Evolutionary conservation across 306 rosid species (phyloP), one percentile per base, ranked within the genome.

Genomic region (Sesbania bispinosa): DNA sequence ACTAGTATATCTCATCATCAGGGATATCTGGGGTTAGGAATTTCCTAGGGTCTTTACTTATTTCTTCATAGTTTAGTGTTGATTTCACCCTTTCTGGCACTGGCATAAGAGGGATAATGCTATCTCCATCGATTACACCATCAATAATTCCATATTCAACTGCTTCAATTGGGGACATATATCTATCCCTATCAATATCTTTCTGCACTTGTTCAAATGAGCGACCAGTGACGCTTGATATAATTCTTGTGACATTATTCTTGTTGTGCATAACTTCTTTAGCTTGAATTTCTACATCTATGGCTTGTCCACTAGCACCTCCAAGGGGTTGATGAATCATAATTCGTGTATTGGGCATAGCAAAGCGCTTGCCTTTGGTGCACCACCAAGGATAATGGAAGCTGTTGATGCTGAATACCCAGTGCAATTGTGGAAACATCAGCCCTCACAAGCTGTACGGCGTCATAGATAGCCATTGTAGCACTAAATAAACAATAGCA

Each of bases 351-450:
- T 91, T 94, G 13, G 99, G 99, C 99, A 94, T 91, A 6, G 97
- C 97, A 52, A 94, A 77, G 23, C 99, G 97, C 89, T 94, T 94
- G 35, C 99, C 99, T 65, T 94, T 94, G 62, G 99, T 86, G 96
- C 99, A 43, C 96, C 91, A 2, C 92, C 99, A 4, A 94, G 96
- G 84, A 94, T 86, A 51, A 94, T 79, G 63, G 99, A 82, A 52
- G 99, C 95, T 7, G 99, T 91, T 68, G 99, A 94, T 36, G 97
- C 99, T 21, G 96, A 42, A 94, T 83, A 69, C 99, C 99, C 1
- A 94, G 88, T 18, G 97, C 99, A 55, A 94, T 77, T 5, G 99
- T 94, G 60, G 96, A 91, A 73, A 94, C 93, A 76, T 91, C 96
- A 5, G 97, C 97, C 86, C 99, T 89, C 85, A 94, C 97, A n/a